A percentile compares a stretch with the other conserved stretches of the same genome.
phyloP scores from a whole-genome alignment of 192 early-diverging fungal species.

The Coemansia sp. region DNA sequence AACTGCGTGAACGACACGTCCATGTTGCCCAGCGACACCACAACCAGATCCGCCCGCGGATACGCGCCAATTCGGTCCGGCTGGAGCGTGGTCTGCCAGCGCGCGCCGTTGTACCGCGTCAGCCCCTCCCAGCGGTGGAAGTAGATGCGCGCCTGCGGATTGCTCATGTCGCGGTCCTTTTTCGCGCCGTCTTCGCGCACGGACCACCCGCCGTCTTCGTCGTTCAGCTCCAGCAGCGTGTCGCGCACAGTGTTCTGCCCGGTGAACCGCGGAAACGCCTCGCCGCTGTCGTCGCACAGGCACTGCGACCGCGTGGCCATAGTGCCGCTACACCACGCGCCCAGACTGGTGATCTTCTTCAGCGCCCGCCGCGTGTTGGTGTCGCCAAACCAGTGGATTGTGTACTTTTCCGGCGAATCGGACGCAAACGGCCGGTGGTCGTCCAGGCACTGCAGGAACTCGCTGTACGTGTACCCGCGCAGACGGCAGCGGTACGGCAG shows the following conservation, averaged over 20 bases:
- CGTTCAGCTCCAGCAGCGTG: conserved; percentile 19
- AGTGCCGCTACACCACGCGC: conserved; percentile 8
- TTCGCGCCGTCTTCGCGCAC: conserved; percentile 7
- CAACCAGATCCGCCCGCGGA: conserved; percentile 6
- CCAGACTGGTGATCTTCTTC: conserved; percentile 21
- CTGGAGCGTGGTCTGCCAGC: conserved; percentile 2
- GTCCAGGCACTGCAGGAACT: conserved; percentile 15
- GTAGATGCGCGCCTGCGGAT: conserved; percentile 13
- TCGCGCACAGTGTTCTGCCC: conserved; percentile 21
- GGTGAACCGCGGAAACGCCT: conserved; percentile 13
- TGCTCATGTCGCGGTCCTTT: not conserved
- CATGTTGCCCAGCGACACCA: conserved; percentile 7
- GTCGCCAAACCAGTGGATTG: conserved; percentile 23
- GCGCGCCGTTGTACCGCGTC: conserved; percentile 8
- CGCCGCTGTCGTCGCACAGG: conserved; percentile 22
- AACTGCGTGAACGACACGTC: conserved; percentile 15
- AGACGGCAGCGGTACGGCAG: conserved; percentile 12
- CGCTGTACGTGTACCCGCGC: conserved; percentile 9
- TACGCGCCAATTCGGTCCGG: not conserved
- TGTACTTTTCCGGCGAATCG: conserved; percentile 1
- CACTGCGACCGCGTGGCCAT: not conserved
- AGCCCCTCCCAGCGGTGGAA: conserved; percentile 25
- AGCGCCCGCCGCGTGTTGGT: conserved; percentile 15
- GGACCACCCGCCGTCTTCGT: conserved; percentile 23
- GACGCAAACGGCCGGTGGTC: conserved; percentile 5